Evolutionary conservation across 768 basidiomycete genomes (phyloP).

Genomic region (Trametopsis cervina): DNA sequence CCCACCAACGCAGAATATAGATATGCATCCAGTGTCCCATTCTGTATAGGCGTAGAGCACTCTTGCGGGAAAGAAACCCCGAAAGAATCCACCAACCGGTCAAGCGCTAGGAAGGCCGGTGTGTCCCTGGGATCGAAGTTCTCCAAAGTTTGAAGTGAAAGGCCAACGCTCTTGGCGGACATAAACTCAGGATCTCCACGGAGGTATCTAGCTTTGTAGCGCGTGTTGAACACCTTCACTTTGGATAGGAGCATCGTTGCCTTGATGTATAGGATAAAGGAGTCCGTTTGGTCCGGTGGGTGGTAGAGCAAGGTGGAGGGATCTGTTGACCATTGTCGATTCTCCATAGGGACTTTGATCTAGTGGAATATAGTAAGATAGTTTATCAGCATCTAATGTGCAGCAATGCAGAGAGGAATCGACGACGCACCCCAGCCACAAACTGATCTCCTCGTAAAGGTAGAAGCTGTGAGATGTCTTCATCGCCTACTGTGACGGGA

Average conservation of each 20-base stretch:
- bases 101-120: slow-evolving; percentile 57
- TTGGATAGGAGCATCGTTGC: slow-evolving; percentile 55
- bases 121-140: slow-evolving; percentile 52
- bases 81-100: slow-evolving; percentile 49
- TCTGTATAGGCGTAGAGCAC: slow-evolving; percentile 44
- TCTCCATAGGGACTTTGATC: slow-evolving; percentile 24
- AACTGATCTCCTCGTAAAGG: slow-evolving; percentile 57
- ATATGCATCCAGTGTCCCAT: slow-evolving; percentile 50
- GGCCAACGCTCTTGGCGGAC: slow-evolving; percentile 17
- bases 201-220: slow-evolving; percentile 56
- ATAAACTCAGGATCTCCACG: slow-evolving; percentile 47
- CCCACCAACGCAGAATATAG: slow-evolving; percentile 33
- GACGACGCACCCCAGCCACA: slow-evolving; percentile 46
- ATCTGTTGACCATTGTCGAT: slow-evolving; percentile 64
- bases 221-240: slow-evolving; percentile 59
- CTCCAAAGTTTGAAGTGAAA: slow-evolving; percentile 11
- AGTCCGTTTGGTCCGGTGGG: slow-evolving; percentile 56
- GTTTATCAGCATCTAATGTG: too few relatives aligned
- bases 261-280: slow-evolving; percentile 69
- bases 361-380: slow-evolving; percentile 30
- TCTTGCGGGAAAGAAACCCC: slow-evolving; percentile 49
- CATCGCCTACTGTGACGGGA: slow-evolving; percentile 65
- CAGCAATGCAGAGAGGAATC: slow-evolving; percentile 9
- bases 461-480: slow-evolving; percentile 72
- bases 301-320: slow-evolving; percentile 53